Conservation (phyloP, 192 early-diverging fungal species). For the Helicostylum pulchrum region DNA sequence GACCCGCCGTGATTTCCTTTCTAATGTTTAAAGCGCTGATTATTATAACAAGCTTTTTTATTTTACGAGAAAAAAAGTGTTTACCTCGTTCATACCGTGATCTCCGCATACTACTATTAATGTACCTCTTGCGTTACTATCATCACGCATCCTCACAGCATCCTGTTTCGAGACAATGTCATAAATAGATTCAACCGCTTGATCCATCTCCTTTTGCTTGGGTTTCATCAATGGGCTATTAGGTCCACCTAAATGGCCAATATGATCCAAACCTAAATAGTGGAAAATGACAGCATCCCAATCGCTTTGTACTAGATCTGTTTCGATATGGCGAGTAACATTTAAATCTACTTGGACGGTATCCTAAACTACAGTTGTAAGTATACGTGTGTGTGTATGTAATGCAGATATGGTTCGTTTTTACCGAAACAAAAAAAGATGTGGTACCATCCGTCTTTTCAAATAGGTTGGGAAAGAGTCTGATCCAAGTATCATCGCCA, state of each 20-base stretch:
- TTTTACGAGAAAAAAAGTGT: conserved; percentile 13
- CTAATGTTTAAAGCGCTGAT: conserved; percentile 10
- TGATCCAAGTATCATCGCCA: conserved; percentile 96
- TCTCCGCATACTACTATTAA: conserved; percentile 78
- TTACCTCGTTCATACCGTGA: conserved; percentile 80
- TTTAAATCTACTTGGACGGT: conserved; percentile 74
- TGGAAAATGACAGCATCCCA: conserved; percentile 79
- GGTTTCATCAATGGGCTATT: conserved; percentile 62
- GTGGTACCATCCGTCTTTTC: conserved; percentile 59
- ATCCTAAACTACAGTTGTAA: conserved; percentile 49
- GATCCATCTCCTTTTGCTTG: conserved; percentile 79
- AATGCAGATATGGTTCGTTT: conserved; percentile 42
- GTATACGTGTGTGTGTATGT: conserved; percentile 39
- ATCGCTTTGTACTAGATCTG: conserved; percentile 50
- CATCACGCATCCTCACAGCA: conserved; percentile 29
- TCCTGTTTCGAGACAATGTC: conserved; percentile 45
- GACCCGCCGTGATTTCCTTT: conserved; percentile 61
- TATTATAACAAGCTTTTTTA: neutral
- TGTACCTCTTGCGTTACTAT: conserved; percentile 50
- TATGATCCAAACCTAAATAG: conserved; percentile 81
- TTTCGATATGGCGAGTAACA: conserved; percentile 63
- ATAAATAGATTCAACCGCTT: conserved; percentile 56
- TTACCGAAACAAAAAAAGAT: conserved; percentile 66
- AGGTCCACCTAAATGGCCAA: conserved; percentile 73
- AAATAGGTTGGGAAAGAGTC: conserved; percentile 74